Evolutionary conservation across 1,284 basidiomycete species (phyloP).

Genomic region (Boletus smithii): DNA sequence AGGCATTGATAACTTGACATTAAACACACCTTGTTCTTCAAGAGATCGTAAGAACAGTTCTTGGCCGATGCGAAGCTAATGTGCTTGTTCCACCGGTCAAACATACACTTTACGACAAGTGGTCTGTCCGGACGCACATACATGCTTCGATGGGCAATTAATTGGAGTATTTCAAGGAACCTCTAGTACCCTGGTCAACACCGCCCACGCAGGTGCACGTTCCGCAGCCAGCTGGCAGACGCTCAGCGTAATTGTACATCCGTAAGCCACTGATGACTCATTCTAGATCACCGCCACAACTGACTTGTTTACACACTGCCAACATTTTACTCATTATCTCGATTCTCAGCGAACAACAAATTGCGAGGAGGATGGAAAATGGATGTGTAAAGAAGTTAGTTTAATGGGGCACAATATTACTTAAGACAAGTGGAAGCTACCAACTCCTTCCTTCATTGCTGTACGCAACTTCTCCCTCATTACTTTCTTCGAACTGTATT

Average conservation of each 20-base stretch:
- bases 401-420: constrained; percentile 23
- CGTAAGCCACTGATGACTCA: constrained; percentile 7
- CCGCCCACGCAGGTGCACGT: constrained; percentile 9
- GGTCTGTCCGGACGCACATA: constrained; percentile 55
- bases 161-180: constrained; percentile 2
- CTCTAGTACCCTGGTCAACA: background rate
- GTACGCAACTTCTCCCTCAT: constrained; percentile 77
- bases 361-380: constrained; percentile 12
- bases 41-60: constrained; percentile 70
- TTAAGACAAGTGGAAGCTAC: constrained; percentile 92
- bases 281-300: constrained; percentile 2
- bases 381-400: constrained; percentile 28
- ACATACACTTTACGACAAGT: constrained; percentile 75
- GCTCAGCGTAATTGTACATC: background rate
- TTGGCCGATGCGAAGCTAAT: constrained; percentile 75
- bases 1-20: background rate
- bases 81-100: constrained; percentile 69
- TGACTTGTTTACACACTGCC: too few species aligned
- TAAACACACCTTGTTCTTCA: constrained; percentile 59
- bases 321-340: too few species aligned
- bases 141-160: constrained; percentile 25
- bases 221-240: constrained; percentile 21
- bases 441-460: constrained; percentile 88
- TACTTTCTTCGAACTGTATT: constrained; percentile 82
- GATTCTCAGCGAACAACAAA: constrained; percentile 9